These are phyloP conservation scores for Lentinula guzmanii DNA, from an alignment of 768 basidiomycete genomes.

Conservation along the genomic window DNA sequence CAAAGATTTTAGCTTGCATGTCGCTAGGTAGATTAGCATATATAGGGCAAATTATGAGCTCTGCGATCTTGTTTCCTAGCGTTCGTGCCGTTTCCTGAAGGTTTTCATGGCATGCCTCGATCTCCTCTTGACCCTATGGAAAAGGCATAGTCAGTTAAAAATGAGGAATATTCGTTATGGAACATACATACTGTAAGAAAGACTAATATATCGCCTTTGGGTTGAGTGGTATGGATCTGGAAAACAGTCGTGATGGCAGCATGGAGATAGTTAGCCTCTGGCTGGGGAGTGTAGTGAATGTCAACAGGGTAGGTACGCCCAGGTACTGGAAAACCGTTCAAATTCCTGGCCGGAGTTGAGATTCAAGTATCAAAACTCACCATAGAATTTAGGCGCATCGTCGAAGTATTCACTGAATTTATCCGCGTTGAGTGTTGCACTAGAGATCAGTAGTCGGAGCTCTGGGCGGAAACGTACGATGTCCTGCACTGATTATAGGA, in stretches of 20 bases:
- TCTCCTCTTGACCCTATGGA: conserved; percentile 94
- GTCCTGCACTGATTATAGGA: conserved; percentile 50
- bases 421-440: conserved; percentile 95
- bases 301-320: conserved; percentile 97
- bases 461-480: conserved; percentile 96
- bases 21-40: conserved; percentile 99
- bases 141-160: conserved; percentile 4
- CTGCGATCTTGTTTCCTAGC: conserved; percentile 91
- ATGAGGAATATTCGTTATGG: not conserved
- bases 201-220: conserved; percentile 94
- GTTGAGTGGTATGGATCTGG: conserved; percentile 98
- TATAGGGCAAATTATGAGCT: conserved; percentile 94
- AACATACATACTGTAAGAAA: conserved; percentile 81
- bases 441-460: conserved; percentile 87
- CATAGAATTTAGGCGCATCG: conserved; percentile 89
- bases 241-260: conserved; percentile 98
- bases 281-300: conserved; percentile 98
- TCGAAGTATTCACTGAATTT: conserved; percentile 99
- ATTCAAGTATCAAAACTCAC: conserved; percentile 33
- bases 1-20: conserved; percentile 99
- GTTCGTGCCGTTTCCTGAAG: conserved; percentile 92
- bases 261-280: conserved; percentile 98
- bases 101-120: conserved; percentile 95
- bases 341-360: not conserved
- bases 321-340: conserved; percentile 54